These are phyloP conservation scores for Vigna trinervia DNA, from an alignment of 306 rosid species.

Conservation along the genomic window DNA sequence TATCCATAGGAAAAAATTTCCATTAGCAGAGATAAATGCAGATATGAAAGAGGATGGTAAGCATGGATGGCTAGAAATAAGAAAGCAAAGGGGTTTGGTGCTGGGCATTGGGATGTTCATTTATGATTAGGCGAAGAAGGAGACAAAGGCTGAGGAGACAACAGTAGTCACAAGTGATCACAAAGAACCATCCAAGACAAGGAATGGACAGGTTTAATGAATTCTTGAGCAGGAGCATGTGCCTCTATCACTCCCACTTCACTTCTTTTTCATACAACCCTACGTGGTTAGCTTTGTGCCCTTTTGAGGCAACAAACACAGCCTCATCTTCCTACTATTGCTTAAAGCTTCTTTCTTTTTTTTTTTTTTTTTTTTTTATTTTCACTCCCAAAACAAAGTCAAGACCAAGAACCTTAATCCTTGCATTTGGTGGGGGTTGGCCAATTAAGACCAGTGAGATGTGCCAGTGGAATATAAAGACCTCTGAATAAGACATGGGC, in stretches of 20 bases:
- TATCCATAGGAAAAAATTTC: neutral
- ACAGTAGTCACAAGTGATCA: slow-evolving; percentile 41
- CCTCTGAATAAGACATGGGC: slow-evolving; percentile 36
- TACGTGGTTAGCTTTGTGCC: slow-evolving; percentile 39
- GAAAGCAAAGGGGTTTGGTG: slow-evolving; percentile 4
- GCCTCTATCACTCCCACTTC: slow-evolving; percentile 40
- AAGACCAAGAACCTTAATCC: slow-evolving; percentile 31
- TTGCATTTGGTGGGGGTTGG: slow-evolving; percentile 39
- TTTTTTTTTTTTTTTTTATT: neutral
- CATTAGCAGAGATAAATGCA: neutral
- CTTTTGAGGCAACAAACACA: slow-evolving; percentile 28
- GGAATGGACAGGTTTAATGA: slow-evolving; percentile 44
- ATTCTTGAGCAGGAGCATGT: slow-evolving; percentile 44
- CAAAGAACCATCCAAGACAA: slow-evolving; percentile 30
- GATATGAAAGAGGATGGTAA: neutral
- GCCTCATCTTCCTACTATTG: slow-evolving; percentile 25
- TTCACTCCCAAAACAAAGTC: neutral
- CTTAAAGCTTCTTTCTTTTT: slow-evolving; percentile 18
- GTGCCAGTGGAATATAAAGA: neutral
- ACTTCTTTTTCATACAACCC: slow-evolving; percentile 36
- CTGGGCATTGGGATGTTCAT: slow-evolving; percentile 17
- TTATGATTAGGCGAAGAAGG: slow-evolving; percentile 37
- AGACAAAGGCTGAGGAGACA: slow-evolving; percentile 49
- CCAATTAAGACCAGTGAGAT: neutral
- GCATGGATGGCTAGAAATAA: slow-evolving; percentile 11